Conservation (phyloP, 2,329 filamentous ascomycete genomes). For the Fusarium compactum region DNA sequence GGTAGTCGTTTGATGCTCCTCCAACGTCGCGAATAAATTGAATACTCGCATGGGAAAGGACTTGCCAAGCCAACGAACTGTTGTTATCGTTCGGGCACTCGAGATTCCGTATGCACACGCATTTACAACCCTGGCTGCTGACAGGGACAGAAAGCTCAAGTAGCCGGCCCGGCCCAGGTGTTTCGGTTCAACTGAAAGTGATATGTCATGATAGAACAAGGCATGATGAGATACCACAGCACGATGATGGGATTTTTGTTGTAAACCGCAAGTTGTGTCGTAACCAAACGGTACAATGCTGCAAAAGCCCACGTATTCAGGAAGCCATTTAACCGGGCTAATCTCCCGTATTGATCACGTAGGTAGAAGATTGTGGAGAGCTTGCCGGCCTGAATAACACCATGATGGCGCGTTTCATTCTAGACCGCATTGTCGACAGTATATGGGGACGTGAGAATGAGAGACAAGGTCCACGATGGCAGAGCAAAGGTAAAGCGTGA, state of each 20-base stretch:
- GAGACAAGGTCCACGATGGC: constrained; percentile 23
- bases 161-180: constrained; percentile 13
- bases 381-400: constrained; percentile 19
- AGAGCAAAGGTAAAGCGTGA: constrained; percentile 15
- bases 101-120: constrained; percentile 8
- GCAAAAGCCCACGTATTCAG: constrained; percentile 7
- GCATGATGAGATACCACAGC: constrained; percentile 12
- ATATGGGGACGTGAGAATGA: constrained; percentile 30
- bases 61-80: not conserved
- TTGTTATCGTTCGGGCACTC: not conserved
- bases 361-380: constrained; percentile 25
- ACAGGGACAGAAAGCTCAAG: constrained; percentile 4
- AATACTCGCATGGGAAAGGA: not conserved
- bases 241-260: constrained; percentile 1
- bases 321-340: constrained; percentile 10
- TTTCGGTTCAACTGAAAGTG: constrained; percentile 20
- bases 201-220: constrained; percentile 16
- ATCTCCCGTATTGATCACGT: constrained; percentile 4
- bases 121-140: constrained; percentile 10
- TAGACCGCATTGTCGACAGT: constrained; percentile 27
- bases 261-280: not conserved
- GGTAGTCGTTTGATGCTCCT: not conserved
- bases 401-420: constrained; percentile 30
- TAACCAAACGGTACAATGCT: constrained; percentile 1
- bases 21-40: constrained; percentile 6